phyloP scores from a whole-genome alignment of 2,329 filamentous ascomycete species.

The Emericellopsis cladophorae region DNA sequence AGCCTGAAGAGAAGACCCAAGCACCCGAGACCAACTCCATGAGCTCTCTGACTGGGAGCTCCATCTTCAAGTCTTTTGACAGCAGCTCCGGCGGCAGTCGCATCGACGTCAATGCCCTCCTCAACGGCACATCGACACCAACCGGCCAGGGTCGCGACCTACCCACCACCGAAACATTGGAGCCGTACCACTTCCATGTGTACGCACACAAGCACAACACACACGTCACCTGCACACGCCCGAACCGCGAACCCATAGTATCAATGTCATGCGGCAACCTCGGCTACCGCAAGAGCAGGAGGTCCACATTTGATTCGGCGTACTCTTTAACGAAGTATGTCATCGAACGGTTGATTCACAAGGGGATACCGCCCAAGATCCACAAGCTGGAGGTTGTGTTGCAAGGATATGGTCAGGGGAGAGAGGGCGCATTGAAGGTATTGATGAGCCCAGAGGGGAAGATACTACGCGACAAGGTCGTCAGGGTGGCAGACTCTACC shows the following conservation, averaged over 20 bases:
- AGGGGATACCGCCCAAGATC: constrained; percentile 65
- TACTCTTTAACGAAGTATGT: constrained; percentile 82
- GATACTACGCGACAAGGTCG: constrained; percentile 60
- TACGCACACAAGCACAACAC: constrained; percentile 88
- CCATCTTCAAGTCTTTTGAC: constrained; percentile 23
- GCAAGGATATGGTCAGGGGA: constrained; percentile 73
- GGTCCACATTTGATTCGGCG: constrained; percentile 78
- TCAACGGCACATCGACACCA: constrained; percentile 19
- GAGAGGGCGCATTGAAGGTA: constrained; percentile 84
- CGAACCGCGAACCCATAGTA: constrained; percentile 67
- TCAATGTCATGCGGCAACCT: constrained; percentile 76
- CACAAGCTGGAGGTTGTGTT: constrained; percentile 66
- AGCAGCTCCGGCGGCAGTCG: constrained; percentile 12
- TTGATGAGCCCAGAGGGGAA: constrained; percentile 77
- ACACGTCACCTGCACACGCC: constrained; percentile 79
- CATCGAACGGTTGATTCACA: constrained; percentile 73
- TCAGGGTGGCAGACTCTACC: constrained; percentile 72
- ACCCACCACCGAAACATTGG: constrained; percentile 23
- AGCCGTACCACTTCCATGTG: constrained; percentile 79
- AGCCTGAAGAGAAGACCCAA: constrained; percentile 5
- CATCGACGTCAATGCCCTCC: too few relatives aligned
- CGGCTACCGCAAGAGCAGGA: constrained; percentile 74
- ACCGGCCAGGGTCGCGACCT: constrained; percentile 5
- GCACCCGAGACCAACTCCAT: constrained; percentile 14
- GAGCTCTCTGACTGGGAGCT: constrained; percentile 20